These are phyloP conservation scores for Galeopsis tetrahit DNA, from an alignment of 257 asterid species.

Conservation along the genomic window DNA sequence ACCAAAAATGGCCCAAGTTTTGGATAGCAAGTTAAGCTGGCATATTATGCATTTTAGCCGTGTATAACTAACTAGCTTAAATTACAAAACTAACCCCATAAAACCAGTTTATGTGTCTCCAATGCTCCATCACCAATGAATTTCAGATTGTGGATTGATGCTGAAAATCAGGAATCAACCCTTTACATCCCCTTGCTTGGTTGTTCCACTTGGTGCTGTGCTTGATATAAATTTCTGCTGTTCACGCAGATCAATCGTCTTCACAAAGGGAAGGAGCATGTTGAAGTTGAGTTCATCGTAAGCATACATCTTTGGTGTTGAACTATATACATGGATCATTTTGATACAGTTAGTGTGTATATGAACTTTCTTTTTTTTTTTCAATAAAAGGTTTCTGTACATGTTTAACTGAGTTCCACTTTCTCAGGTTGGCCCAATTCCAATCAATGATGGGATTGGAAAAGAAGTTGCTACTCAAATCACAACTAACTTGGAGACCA, in stretches of 20 bases:
- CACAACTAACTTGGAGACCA: slow-evolving; percentile 54
- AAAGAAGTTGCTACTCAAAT: slow-evolving; percentile 68
- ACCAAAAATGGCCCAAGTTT: slow-evolving; percentile 16
- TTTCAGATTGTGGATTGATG: slow-evolving; percentile 17
- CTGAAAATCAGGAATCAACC: background rate
- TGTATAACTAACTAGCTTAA: background rate
- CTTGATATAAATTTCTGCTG: slow-evolving; percentile 21
- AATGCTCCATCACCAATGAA: background rate
- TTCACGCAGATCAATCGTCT: slow-evolving; percentile 60
- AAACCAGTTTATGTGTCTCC: slow-evolving; percentile 1
- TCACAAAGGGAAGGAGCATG: slow-evolving; percentile 69
- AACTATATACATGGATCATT: slow-evolving; percentile 12
- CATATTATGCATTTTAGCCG: slow-evolving; percentile 6
- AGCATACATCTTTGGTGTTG: slow-evolving; percentile 33
- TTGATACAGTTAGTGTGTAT: slow-evolving; percentile 11
- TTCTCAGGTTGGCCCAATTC: slow-evolving; percentile 77
- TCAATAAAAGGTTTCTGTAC: slow-evolving; percentile 11
- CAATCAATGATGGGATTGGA: slow-evolving; percentile 69
- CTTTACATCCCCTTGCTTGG: slow-evolving; percentile 11
- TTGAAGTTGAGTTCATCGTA: slow-evolving; percentile 76
- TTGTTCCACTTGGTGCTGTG: slow-evolving; percentile 20
- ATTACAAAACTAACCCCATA: background rate
- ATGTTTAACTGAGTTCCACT: background rate
- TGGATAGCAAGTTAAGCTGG: slow-evolving; percentile 8
- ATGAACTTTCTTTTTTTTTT: background rate